phyloP scores from a whole-genome alignment of 495 filamentous ascomycete species.

The Annulohypoxylon stygium region DNA sequence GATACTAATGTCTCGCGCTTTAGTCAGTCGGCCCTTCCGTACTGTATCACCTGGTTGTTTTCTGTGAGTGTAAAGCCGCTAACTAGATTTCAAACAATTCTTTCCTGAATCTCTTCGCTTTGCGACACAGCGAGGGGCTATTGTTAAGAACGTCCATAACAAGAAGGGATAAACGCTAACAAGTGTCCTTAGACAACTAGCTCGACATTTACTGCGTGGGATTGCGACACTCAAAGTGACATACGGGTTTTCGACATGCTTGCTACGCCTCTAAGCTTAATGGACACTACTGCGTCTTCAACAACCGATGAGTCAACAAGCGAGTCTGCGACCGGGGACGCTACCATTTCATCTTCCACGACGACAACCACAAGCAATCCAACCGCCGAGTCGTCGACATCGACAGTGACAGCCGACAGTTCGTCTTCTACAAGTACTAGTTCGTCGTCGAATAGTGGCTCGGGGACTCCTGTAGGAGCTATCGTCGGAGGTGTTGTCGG shows the following conservation, averaged over 20 bases:
- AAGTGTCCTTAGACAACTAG: slow-evolving; percentile 26
- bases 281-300: slow-evolving; percentile 20
- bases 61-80: slow-evolving; percentile 25
- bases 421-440: slow-evolving; percentile 9
- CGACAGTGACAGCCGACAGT: background rate
- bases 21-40: slow-evolving; percentile 34
- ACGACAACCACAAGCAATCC: background rate
- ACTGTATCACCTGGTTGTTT: slow-evolving; percentile 44
- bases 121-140: too few relatives aligned
- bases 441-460: slow-evolving; percentile 11
- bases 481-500: slow-evolving; percentile 40
- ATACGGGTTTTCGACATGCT: slow-evolving; percentile 33
- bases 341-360: background rate
- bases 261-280: slow-evolving; percentile 38
- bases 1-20: background rate
- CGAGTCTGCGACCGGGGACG: slow-evolving; percentile 4
- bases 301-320: slow-evolving; percentile 5
- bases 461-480: slow-evolving; percentile 28
- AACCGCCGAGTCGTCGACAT: slow-evolving; percentile 11
- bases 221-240: slow-evolving; percentile 35
- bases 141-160: background rate
- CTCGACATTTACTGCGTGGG: slow-evolving; percentile 37
- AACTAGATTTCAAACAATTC: background rate
- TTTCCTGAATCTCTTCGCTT: background rate
- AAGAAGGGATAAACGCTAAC: slow-evolving; percentile 16